A percentile compares a stretch with the other conserved stretches of the same genome.
These are phyloP conservation scores for Aegilops longissima DNA, from an alignment of 176 grass and related monocot genomes.

Conservation along the genomic window DNA sequence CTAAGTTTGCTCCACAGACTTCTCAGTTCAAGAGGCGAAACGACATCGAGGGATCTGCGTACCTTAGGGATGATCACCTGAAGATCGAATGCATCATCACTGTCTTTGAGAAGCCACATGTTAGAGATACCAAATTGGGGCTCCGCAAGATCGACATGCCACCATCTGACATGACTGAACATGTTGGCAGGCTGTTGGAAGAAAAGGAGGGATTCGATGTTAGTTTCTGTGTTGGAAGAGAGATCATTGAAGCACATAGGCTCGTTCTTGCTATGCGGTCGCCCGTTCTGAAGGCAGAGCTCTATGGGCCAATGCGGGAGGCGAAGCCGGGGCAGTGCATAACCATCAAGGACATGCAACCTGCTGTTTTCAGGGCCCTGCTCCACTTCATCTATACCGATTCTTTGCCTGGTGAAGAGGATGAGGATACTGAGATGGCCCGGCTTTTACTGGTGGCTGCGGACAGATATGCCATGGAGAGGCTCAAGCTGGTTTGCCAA, in stretches of 20 bases:
- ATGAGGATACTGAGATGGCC: not conserved
- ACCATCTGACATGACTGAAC: not conserved
- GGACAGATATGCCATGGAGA: slow-evolving; percentile 18
- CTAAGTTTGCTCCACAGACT: not conserved
- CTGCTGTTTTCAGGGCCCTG: slow-evolving; percentile 18
- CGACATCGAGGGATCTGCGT: not conserved
- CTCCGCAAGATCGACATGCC: not conserved
- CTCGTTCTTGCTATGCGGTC: slow-evolving; percentile 13
- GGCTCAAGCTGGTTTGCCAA: slow-evolving; percentile 18
- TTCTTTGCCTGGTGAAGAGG: not conserved
- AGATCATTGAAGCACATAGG: slow-evolving; percentile 19
- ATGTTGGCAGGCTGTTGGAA: not conserved
- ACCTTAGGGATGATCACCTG: not conserved
- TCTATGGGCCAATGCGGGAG: slow-evolving; percentile 21
- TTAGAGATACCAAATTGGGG: not conserved
- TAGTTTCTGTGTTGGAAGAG: slow-evolving; percentile 19
- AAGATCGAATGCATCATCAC: not conserved
- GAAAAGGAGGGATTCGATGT: slow-evolving; percentile 7
- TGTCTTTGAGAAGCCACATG: not conserved
- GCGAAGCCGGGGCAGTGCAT: not conserved
- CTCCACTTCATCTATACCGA: slow-evolving; percentile 29
- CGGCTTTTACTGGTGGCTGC: slow-evolving; percentile 17
- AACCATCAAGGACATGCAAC: slow-evolving; percentile 21
- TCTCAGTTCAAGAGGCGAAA: not conserved
- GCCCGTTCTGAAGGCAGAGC: not conserved